A percentile compares a stretch with the other conserved stretches of the same genome.
Evolutionary conservation across 495 filamentous ascomycete species (phyloP).

Genomic region (Penicillium coprophilum): DNA sequence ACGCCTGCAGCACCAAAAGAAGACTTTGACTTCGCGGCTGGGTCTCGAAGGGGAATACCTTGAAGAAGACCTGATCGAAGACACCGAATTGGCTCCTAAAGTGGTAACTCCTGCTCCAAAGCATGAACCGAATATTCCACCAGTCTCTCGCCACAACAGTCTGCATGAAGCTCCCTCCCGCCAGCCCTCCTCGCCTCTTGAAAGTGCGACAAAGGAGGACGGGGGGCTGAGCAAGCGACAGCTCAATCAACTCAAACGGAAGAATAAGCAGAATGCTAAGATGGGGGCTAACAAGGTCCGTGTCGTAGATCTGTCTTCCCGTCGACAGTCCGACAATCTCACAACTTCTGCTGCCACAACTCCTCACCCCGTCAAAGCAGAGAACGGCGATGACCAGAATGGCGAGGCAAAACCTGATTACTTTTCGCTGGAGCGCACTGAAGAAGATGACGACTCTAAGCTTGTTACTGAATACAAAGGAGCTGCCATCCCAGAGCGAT

Average conservation of each 20-base stretch:
- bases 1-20: slow-evolving; percentile 83
- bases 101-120: slow-evolving; percentile 45
- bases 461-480: slow-evolving; percentile 97
- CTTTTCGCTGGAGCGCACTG: slow-evolving; percentile 76
- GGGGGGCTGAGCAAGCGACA: slow-evolving; percentile 82
- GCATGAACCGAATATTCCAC: slow-evolving; percentile 38
- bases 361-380: slow-evolving; percentile 66
- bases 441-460: slow-evolving; percentile 82
- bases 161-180: slow-evolving; percentile 40
- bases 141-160: slow-evolving; percentile 47
- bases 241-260: slow-evolving; percentile 89
- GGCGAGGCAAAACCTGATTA: slow-evolving; percentile 64
- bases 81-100: slow-evolving; percentile 56
- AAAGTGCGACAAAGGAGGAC: slow-evolving; percentile 59
- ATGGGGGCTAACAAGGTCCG: slow-evolving; percentile 83
- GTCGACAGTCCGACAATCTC: slow-evolving; percentile 65
- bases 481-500: slow-evolving; percentile 57
- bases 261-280: slow-evolving; percentile 80
- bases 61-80: slow-evolving; percentile 74
- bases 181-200: slow-evolving; percentile 51
- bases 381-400: slow-evolving; percentile 55
- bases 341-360: slow-evolving; percentile 61
- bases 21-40: slow-evolving; percentile 75
- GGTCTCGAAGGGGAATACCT: slow-evolving; percentile 83
- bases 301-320: slow-evolving; percentile 79